Evolutionary conservation across 768 basidiomycete genomes (phyloP).

Genomic region (Harrya chromipes): DNA sequence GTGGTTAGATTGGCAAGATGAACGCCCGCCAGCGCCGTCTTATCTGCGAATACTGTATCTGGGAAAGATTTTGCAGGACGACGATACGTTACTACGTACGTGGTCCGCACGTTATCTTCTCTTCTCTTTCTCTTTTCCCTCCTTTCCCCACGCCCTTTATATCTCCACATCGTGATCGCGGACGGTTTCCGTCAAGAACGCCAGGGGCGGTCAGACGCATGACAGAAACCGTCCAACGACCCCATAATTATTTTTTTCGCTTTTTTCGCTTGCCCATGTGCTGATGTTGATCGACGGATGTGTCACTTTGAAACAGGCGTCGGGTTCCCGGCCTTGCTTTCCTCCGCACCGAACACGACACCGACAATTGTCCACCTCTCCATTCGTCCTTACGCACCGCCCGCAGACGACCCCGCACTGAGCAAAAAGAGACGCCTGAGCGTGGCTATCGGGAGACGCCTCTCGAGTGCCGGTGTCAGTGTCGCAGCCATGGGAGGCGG

Average conservation of each 20-base stretch:
- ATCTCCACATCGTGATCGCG: constrained; percentile 1
- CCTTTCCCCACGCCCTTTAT: background rate
- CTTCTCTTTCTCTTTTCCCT: background rate
- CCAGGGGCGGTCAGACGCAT: background rate
- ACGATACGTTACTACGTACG: constrained; percentile 69
- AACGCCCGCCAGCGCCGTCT: constrained; percentile 72
- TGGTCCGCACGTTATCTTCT: background rate
- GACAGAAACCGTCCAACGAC: no score
- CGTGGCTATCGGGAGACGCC: constrained; percentile 27
- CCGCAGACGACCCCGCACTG: constrained; percentile 45
- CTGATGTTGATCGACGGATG: constrained; percentile 14
- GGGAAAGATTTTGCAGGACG: constrained; percentile 81
- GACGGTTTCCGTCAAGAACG: background rate
- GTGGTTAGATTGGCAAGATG: constrained; percentile 68
- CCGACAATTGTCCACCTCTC: constrained; percentile 77
- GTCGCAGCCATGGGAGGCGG: constrained; percentile 6
- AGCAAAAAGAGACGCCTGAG: constrained; percentile 53
- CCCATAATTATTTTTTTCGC: background rate
- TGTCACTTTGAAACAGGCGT: constrained; percentile 15
- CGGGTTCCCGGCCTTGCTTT: constrained; percentile 30
- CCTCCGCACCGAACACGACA: constrained; percentile 28
- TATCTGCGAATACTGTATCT: constrained; percentile 74
- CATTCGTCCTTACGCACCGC: constrained; percentile 55
- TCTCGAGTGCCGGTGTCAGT: constrained; percentile 9
- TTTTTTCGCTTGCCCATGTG: background rate